Percentiles rank a stretch among this genome's conserved stretches.
phyloP scores from a whole-genome alignment of 202 grass and related monocot genomes.

The Eragrostis tef region DNA sequence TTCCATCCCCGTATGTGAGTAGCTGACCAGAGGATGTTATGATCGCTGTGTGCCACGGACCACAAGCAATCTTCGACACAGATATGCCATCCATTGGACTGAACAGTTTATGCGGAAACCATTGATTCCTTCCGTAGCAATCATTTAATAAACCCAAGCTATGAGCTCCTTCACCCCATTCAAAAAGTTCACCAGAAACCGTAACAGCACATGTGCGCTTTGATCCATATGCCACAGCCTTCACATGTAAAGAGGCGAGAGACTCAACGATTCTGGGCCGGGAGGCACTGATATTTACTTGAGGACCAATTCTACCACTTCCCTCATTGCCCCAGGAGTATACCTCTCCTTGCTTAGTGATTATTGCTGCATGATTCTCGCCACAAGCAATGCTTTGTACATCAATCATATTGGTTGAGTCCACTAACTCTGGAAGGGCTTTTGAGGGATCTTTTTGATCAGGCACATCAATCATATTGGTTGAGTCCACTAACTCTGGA shows the following conservation, averaged over 20 bases:
- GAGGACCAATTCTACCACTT: constrained; percentile 57
- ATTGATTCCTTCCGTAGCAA: constrained; percentile 54
- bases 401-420: constrained; percentile 74
- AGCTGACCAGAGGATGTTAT: constrained; percentile 76
- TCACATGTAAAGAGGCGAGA: constrained; percentile 68
- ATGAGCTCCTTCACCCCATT: constrained; percentile 67
- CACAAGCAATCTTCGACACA: constrained; percentile 78
- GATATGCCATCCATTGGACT: constrained; percentile 67
- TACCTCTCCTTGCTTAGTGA: constrained; percentile 92
- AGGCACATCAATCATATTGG: constrained; percentile 68
- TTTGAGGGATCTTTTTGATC: constrained; percentile 50
- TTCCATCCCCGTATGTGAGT: constrained; percentile 90
- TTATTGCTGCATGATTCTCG: constrained; percentile 67
- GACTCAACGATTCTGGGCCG: constrained; percentile 69
- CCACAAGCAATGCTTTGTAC: constrained; percentile 79
- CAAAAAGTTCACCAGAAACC: constrained; percentile 80
- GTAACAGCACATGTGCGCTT: constrained; percentile 80
- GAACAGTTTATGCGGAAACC: constrained; percentile 76
- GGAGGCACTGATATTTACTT: constrained; percentile 54
- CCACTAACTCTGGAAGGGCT: constrained; percentile 69
- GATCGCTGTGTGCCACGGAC: constrained; percentile 87
- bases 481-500: constrained; percentile 75
- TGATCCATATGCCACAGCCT: constrained; percentile 76
- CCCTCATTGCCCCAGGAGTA: constrained; percentile 84
- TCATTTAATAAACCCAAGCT: constrained; percentile 50